These are phyloP conservation scores for Aureobasidium sp. DNA, from an alignment of 2,329 filamentous ascomycete genomes.

Conservation along the genomic window DNA sequence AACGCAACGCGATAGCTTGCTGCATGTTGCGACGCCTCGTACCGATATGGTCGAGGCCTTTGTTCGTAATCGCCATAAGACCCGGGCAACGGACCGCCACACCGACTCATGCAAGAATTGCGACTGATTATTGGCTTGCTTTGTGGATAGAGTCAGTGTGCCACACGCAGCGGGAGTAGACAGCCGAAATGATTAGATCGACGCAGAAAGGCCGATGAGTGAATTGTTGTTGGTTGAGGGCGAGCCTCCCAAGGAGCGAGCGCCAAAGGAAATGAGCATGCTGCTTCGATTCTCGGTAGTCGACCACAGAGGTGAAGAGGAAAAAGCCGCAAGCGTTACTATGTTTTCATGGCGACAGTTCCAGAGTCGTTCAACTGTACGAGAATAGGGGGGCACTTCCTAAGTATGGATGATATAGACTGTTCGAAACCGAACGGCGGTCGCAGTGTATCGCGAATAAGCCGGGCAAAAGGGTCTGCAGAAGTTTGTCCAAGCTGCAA, in stretches of 20 bases:
- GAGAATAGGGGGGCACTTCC: not conserved
- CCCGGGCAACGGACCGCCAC: not conserved
- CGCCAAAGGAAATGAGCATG: constrained; percentile 12
- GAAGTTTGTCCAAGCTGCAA: not conserved
- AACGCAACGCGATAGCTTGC: not conserved
- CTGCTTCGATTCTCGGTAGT: not conserved
- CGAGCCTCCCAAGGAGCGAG: constrained; percentile 11
- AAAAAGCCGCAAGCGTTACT: not conserved
- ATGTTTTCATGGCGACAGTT: not conserved
- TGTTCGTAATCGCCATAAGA: not conserved
- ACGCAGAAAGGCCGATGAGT: constrained; percentile 7
- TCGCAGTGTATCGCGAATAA: constrained; percentile 6
- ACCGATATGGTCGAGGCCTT: not conserved
- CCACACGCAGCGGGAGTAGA: not conserved
- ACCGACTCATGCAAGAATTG: not conserved
- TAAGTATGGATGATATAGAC: not conserved
- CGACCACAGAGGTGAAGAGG: not conserved
- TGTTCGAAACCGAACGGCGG: constrained; percentile 6
- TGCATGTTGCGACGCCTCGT: not conserved
- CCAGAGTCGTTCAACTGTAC: not conserved
- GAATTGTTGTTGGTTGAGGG: constrained; percentile 7
- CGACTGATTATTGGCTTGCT: constrained; percentile 4
- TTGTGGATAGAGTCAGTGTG: not conserved
- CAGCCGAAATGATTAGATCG: constrained; percentile 8
- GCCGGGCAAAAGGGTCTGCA: constrained; percentile 4